Percentiles rank a stretch among this genome's conserved stretches.
Evolutionary conservation across 768 basidiomycete species (phyloP).

Genomic region (Leccinum olivaceopallidum): DNA sequence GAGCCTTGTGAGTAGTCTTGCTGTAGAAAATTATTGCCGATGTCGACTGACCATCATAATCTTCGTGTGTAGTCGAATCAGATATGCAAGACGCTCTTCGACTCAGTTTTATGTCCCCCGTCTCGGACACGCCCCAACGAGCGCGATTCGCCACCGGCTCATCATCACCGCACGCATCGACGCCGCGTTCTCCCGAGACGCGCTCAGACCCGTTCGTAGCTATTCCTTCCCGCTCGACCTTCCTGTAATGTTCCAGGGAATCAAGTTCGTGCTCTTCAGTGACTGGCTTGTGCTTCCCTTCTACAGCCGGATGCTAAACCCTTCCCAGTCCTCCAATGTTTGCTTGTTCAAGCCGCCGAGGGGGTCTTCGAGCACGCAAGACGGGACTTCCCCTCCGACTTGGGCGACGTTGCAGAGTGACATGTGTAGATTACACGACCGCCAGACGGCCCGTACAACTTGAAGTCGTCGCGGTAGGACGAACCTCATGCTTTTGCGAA

Average conservation of each 20-base stretch:
- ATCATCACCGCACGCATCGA: slow-evolving; percentile 24
- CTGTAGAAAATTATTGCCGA: too few species aligned
- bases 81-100: slow-evolving; percentile 29
- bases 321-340: slow-evolving; percentile 1
- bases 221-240: slow-evolving; percentile 28
- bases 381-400: too few species aligned
- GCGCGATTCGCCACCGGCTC: slow-evolving; percentile 11
- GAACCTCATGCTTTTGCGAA: slow-evolving; percentile 29
- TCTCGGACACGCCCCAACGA: slow-evolving; percentile 9
- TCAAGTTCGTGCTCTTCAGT: slow-evolving; percentile 31
- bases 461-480: slow-evolving; percentile 29
- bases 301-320: slow-evolving; percentile 14
- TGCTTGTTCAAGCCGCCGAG: too few species aligned
- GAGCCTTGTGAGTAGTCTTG: slow-evolving; percentile 18
- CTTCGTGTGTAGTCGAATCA: background rate
- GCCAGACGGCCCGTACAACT: slow-evolving; percentile 30
- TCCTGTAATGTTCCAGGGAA: slow-evolving; percentile 31
- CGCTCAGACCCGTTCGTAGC: too few species aligned
- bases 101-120: slow-evolving; percentile 28
- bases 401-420: slow-evolving; percentile 29
- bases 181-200: slow-evolving; percentile 14
- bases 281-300: slow-evolving; percentile 25
- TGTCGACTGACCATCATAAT: too few species aligned
- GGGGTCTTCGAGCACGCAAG: too few species aligned
- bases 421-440: slow-evolving; percentile 28